Percentiles rank a stretch among this genome's conserved stretches.
Evolutionary conservation across 345 rosid genomes (phyloP).

Genomic region (Erucastrum elatum): DNA sequence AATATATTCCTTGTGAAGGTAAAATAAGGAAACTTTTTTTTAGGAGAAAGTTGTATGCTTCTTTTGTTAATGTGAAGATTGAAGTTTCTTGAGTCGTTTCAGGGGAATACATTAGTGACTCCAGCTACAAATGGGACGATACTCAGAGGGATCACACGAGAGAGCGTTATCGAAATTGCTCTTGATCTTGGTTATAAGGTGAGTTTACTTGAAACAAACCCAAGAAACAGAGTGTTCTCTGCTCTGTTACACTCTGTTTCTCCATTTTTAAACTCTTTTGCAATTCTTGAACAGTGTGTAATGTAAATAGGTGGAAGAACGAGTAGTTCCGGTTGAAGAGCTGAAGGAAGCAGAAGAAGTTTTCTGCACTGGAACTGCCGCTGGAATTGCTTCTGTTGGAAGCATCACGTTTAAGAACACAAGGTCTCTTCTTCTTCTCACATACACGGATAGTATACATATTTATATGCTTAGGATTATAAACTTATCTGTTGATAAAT

Average conservation of each 20-base stretch:
- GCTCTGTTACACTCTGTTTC: neutral
- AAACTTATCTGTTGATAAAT: neutral
- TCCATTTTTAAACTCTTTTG: neutral
- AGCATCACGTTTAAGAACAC: conserved; percentile 57
- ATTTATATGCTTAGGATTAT: neutral
- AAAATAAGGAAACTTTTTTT: neutral
- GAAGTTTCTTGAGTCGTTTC: conserved; percentile 8
- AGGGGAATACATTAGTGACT: conserved; percentile 72
- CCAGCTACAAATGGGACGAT: conserved; percentile 73
- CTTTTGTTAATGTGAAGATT: neutral
- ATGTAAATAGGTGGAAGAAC: conserved; percentile 60
- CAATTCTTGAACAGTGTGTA: neutral
- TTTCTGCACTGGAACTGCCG: conserved; percentile 85
- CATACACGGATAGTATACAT: neutral
- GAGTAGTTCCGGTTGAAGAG: conserved; percentile 57
- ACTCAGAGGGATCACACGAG: conserved; percentile 73
- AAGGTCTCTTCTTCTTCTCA: conserved; percentile 38
- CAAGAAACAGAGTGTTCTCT: neutral
- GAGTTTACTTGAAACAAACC: neutral
- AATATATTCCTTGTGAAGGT: conserved; percentile 86
- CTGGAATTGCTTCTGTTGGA: conserved; percentile 66
- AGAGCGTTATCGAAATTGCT: conserved; percentile 71
- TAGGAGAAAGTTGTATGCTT: neutral
- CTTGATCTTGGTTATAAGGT: conserved; percentile 73
- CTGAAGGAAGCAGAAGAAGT: conserved; percentile 62